A percentile compares a stretch with the other conserved stretches of the same genome.
phyloP scores from a whole-genome alignment of 352 stramenopile genomes.

The Paralagenidium karlingii region DNA sequence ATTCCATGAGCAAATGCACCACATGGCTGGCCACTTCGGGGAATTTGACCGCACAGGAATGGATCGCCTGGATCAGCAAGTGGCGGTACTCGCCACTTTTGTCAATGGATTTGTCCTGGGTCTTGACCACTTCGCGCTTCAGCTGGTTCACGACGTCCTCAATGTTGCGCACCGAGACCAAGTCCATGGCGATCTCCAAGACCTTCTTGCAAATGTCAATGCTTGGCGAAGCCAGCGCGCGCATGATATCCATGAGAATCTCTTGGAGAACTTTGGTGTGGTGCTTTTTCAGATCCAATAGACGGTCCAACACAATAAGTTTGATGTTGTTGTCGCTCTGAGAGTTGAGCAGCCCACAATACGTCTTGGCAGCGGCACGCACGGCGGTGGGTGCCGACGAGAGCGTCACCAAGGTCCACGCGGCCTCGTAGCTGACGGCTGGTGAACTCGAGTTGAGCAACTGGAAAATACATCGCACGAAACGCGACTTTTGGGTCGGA shows the following conservation, averaged over 20 bases:
- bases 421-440: slow-evolving; percentile 96
- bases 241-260: slow-evolving; percentile 98
- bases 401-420: slow-evolving; percentile 98
- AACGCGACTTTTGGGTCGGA: slow-evolving; percentile 96
- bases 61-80: slow-evolving; percentile 97
- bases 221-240: slow-evolving; percentile 93
- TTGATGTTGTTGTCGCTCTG: slow-evolving; percentile 99
- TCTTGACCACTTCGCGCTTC: slow-evolving; percentile 87
- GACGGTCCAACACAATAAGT: slow-evolving; percentile 97
- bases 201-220: slow-evolving; percentile 99
- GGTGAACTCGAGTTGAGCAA: slow-evolving; percentile 90
- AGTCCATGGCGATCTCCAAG: slow-evolving; percentile 95
- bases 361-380: slow-evolving; percentile 94
- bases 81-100: slow-evolving; percentile 96
- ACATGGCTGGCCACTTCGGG: slow-evolving; percentile 95
- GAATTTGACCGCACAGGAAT: slow-evolving; percentile 96
- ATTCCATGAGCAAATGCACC: slow-evolving; percentile 99
- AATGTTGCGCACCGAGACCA: slow-evolving; percentile 97
- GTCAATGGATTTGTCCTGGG: slow-evolving; percentile 82
- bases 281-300: slow-evolving; percentile 96
- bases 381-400: slow-evolving; percentile 97
- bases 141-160: slow-evolving; percentile 91
- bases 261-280: slow-evolving; percentile 96
- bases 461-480: slow-evolving; percentile 97
- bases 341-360: slow-evolving; percentile 94